Base-by-base conservation (phyloP, 768 basidiomycete species). In the Mycena vitilis region DNA sequence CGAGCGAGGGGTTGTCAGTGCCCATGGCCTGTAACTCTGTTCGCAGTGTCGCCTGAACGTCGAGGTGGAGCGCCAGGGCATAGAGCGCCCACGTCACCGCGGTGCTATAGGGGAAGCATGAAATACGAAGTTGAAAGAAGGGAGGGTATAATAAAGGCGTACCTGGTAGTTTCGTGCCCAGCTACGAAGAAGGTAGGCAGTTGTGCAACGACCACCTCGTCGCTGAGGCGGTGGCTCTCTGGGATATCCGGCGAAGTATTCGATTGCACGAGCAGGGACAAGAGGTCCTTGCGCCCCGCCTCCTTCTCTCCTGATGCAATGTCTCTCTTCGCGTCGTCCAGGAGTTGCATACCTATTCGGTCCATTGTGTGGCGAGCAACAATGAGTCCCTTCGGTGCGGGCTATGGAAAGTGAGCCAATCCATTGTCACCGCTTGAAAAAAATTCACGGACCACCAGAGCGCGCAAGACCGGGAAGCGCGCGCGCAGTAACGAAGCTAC, bases 1-100 rank as follows among this genome's bases (percentile, higher is more conserved):
- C 87, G 82, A 88, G 85, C 4, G 79, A 74, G 15, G 87, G 87
- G 0, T 68, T 78, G 5, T 87, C 82, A 0, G 81, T 83, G 0
- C 75, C 65, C 20, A 84, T 75, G 0, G 75, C 71, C 20, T 77
- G 73, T 2, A 85, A 75, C 70, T 89, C 88, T 1, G 80, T 80
- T 2, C 85, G 81, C 1, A 89, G 79, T 61, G 78, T 81, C 7
- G 71, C 74, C 59, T 87, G 86, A 8, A 83, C 71, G 0, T 81
- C 75, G 0, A 81, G 81, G 47, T 81, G 51, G 57, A 76, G 67
- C 1, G 79, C 71, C 13, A 89, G 77, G 5, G 80, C 77, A 69
- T 81, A 86, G 4, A 88, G 75, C 10, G 81, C 78, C 87, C 88
- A 88, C 0, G 77, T 71, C 0, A 78, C 68, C 0, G 79, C 75